Evolutionary conservation across 805 yeast species (phyloP).

Genomic region (Saccharomyces jurei): DNA sequence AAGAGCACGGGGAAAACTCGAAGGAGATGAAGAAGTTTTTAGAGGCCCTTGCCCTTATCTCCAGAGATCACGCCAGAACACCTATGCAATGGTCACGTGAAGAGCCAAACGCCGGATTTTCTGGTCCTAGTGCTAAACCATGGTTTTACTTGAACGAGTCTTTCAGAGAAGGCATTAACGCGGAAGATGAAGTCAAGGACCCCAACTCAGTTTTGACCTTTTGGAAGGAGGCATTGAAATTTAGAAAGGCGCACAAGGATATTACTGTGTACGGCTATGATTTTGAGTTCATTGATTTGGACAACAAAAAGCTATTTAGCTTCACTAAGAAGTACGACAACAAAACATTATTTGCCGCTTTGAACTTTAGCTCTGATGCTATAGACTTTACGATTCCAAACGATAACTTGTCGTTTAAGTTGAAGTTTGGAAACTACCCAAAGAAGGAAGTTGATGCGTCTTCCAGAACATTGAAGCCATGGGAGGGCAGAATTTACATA

Average conservation of each 20-base stretch:
- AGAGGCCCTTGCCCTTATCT: constrained; percentile 32
- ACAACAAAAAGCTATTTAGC: constrained; percentile 35
- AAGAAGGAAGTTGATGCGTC: constrained; percentile 17
- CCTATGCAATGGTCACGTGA: constrained; percentile 48
- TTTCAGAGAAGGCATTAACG: constrained; percentile 40
- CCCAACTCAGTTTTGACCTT: constrained; percentile 39
- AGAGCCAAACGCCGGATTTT: constrained; percentile 40
- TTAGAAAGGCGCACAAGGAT: constrained; percentile 40
- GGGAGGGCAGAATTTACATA: constrained; percentile 39
- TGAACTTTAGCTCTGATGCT: constrained; percentile 36
- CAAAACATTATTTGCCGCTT: constrained; percentile 32
- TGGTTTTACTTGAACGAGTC: constrained; percentile 49
- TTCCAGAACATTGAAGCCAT: constrained; percentile 32
- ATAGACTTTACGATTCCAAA: constrained; percentile 28
- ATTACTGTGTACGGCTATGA: constrained; percentile 38
- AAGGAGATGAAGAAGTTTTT: constrained; percentile 26
- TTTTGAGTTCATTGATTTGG: constrained; percentile 38
- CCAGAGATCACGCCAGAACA: constrained; percentile 48
- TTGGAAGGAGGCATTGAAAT: constrained; percentile 37
- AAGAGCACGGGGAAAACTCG: constrained; percentile 19
- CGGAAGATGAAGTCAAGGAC: constrained; percentile 37
- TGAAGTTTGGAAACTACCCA: constrained; percentile 30
- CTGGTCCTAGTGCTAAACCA: constrained; percentile 35
- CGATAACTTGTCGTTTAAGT: constrained; percentile 15
- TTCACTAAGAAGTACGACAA: constrained; percentile 33